Evolutionary conservation across 345 rosid species (phyloP).

Genomic region (Sonneratia alba): DNA sequence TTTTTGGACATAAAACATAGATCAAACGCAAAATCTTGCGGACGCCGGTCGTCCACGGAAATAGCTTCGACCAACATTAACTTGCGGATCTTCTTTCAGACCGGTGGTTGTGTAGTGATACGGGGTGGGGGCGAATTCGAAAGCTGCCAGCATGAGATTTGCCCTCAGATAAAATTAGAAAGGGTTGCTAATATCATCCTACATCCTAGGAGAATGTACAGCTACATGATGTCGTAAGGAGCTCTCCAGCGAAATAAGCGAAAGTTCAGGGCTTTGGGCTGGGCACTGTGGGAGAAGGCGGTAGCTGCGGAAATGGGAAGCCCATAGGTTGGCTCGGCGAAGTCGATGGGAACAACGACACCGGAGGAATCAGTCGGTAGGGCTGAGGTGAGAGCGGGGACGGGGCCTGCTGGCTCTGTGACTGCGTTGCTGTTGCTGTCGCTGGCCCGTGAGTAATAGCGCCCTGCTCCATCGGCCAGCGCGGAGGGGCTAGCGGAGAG

Average conservation of each 20-base stretch:
- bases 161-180: not conserved
- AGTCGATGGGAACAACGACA: constrained; percentile 49
- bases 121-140: not conserved
- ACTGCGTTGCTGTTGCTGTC: not conserved
- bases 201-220: not conserved
- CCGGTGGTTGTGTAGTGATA: not conserved
- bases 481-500: constrained; percentile 52
- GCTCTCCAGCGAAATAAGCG: not conserved
- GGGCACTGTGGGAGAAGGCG: constrained; percentile 63
- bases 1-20: too few relatives aligned
- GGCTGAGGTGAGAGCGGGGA: constrained; percentile 33
- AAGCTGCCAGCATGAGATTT: not conserved
- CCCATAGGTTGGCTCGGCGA: constrained; percentile 21
- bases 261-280: constrained; percentile 34
- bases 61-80: not conserved
- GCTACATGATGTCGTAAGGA: not conserved
- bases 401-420: too few relatives aligned
- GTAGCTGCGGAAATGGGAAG: constrained; percentile 45
- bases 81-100: not conserved
- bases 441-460: constrained; percentile 12
- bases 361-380: constrained; percentile 49
- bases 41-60: not conserved
- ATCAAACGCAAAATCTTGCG: too few relatives aligned
- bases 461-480: constrained; percentile 30
- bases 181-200: not conserved